These are phyloP conservation scores for Linum trigynum DNA, from an alignment of 345 rosid genomes.

Conservation along the genomic window DNA sequence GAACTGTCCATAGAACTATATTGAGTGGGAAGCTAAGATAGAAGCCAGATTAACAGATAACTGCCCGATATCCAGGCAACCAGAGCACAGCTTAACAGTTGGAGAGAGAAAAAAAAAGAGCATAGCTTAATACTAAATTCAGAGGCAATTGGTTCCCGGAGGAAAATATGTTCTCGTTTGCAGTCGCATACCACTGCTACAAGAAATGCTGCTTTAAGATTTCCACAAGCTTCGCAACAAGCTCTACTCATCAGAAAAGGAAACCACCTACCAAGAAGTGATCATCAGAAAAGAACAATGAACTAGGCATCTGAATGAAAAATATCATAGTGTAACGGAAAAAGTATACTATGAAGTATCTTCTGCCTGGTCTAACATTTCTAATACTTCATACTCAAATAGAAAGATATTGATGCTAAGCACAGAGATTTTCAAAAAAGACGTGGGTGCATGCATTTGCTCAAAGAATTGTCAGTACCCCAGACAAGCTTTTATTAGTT, in stretches of 20 bases:
- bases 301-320: not conserved
- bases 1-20: no score
- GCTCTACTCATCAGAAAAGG: constrained; percentile 85
- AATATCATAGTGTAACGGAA: not conserved
- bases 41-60: no score
- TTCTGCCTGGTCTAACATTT: not conserved
- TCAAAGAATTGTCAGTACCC: not conserved
- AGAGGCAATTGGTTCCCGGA: constrained; percentile 1
- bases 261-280: constrained; percentile 69
- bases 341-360: no score
- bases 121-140: not conserved
- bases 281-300: constrained; percentile 13
- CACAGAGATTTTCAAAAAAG: not conserved
- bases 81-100: no score
- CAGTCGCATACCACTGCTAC: constrained; percentile 67
- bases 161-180: not conserved
- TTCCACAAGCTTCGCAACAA: constrained; percentile 95
- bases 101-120: no score
- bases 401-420: not conserved
- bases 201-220: constrained; percentile 95
- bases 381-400: not conserved
- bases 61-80: no score
- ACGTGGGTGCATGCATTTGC: not conserved
- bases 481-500: constrained; percentile 8
- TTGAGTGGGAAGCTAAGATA: no score